phyloP scores from a whole-genome alignment of 1,284 basidiomycete genomes.

The Moesziomyces sp. region DNA sequence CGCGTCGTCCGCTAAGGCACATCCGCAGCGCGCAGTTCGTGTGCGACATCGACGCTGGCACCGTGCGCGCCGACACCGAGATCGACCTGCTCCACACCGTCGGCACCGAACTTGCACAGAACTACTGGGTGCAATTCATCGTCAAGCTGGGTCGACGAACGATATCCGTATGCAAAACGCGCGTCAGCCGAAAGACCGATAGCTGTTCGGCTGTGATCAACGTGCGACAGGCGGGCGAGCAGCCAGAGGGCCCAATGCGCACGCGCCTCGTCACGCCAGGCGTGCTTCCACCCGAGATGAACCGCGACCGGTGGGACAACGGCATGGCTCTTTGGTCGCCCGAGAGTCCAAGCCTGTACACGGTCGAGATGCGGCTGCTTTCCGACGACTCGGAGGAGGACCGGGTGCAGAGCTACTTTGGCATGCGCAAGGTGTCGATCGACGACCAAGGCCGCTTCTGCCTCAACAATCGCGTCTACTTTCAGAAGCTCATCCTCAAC shows the following conservation, averaged over 20 bases:
- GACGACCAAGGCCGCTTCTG: constrained; percentile 42
- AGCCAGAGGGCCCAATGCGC: constrained; percentile 19
- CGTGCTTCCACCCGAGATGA: constrained; percentile 30
- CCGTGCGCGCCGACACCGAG: constrained; percentile 33
- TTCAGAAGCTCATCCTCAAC: constrained; percentile 48
- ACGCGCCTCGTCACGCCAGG: constrained; percentile 10
- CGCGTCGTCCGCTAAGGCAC: constrained; percentile 22
- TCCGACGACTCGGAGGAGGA: constrained; percentile 5
- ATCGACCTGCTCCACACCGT: constrained; percentile 5
- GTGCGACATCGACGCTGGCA: constrained; percentile 45
- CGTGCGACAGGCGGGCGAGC: constrained; percentile 18
- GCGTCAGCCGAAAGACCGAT: constrained; percentile 18
- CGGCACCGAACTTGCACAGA: not conserved
- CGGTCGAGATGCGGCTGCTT: constrained; percentile 24
- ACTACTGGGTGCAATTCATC: constrained; percentile 8
- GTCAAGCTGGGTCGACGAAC: constrained; percentile 10
- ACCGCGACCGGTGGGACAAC: constrained; percentile 46
- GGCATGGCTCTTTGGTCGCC: constrained; percentile 51
- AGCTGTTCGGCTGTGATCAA: constrained; percentile 23
- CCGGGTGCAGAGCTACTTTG: constrained; percentile 40
- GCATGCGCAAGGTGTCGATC: constrained; percentile 55
- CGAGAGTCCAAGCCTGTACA: constrained; percentile 45
- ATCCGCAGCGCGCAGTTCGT: constrained; percentile 20
- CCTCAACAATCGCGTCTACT: constrained; percentile 52
- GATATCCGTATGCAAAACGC: constrained; percentile 2